A percentile compares a stretch with the other conserved stretches of the same genome.
These are phyloP conservation scores for Catharanthus roseus DNA, from an alignment of 257 asterid genomes.

Conservation along the genomic window DNA sequence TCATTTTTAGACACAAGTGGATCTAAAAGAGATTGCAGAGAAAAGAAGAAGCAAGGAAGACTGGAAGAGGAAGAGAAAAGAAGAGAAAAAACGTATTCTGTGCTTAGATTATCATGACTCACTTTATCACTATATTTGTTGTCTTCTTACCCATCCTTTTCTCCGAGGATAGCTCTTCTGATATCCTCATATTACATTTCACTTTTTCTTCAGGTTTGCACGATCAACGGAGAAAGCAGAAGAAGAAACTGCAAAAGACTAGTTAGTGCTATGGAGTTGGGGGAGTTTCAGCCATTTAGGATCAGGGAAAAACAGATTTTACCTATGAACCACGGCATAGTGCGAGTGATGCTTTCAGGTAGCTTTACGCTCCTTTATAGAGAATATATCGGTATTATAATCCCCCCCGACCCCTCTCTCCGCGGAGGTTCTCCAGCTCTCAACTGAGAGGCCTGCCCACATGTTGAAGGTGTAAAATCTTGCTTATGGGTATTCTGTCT, in stretches of 20 bases:
- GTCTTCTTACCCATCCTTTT: background rate
- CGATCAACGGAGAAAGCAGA: slow-evolving; percentile 41
- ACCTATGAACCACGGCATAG: too few relatives aligned
- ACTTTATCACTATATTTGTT: background rate
- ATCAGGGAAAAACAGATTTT: background rate
- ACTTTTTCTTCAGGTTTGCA: slow-evolving; percentile 30
- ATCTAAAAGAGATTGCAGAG: slow-evolving; percentile 34
- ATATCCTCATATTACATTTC: background rate
- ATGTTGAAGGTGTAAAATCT: background rate
- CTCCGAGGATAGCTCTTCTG: background rate
- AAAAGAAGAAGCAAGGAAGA: slow-evolving; percentile 28
- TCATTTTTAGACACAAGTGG: slow-evolving; percentile 8
- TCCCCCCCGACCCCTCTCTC: too few relatives aligned
- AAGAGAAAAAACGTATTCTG: slow-evolving; percentile 38
- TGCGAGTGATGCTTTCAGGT: background rate
- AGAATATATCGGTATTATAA: background rate
- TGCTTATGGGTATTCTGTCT: background rate
- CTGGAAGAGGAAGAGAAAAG: slow-evolving; percentile 39
- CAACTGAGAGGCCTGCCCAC: background rate
- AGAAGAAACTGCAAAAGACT: slow-evolving; percentile 26
- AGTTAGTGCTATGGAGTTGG: slow-evolving; percentile 13
- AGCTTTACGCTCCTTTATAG: background rate
- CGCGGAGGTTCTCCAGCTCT: background rate
- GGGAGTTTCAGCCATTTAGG: background rate
- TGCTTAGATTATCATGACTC: background rate